Evolutionary conservation across 169 alveolate genomes (phyloP).

Genomic region (Eimeria zaria): DNA sequence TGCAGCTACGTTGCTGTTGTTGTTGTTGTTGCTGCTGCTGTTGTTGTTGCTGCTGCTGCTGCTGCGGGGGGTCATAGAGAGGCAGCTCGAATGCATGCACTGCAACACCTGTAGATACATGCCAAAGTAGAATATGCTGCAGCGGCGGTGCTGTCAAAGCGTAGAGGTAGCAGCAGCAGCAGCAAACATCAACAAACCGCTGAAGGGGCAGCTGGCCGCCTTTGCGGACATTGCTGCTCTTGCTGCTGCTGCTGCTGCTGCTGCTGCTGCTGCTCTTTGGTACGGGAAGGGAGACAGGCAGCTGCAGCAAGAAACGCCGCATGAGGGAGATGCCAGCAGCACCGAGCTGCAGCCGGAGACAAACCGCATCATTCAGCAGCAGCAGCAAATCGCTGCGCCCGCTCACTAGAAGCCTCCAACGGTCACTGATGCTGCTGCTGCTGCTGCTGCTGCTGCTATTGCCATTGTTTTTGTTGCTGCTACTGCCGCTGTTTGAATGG

Average conservation of each 20-base stretch:
- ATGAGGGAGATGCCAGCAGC: not conserved
- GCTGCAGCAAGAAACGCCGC: constrained; percentile 51
- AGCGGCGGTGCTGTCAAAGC: constrained; percentile 47
- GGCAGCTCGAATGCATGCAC: constrained; percentile 70
- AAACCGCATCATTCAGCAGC: constrained; percentile 47
- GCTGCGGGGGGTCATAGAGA: constrained; percentile 45
- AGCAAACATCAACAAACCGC: constrained; percentile 47
- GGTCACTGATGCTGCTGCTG: constrained; percentile 39
- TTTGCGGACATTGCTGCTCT: not conserved
- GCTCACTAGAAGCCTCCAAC: constrained; percentile 35
- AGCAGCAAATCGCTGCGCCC: constrained; percentile 55
- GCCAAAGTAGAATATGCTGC: constrained; percentile 36
- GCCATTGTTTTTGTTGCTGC: constrained; percentile 8
- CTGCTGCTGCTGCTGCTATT: constrained; percentile 69
- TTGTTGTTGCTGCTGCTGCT: constrained; percentile 53
- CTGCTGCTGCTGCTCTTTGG: not conserved
- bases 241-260: constrained; percentile 56
- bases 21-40: not conserved
- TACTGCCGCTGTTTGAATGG: constrained; percentile 32
- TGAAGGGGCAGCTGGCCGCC: constrained; percentile 16
- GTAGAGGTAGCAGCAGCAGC: constrained; percentile 41
- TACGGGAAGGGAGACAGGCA: constrained; percentile 14
- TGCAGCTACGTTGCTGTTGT: not conserved
- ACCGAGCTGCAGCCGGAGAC: constrained; percentile 45
- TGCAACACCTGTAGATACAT: constrained; percentile 49